Conservation (phyloP, 2,329 filamentous ascomycete genomes). For the Ceratocystis eucalypticola region DNA sequence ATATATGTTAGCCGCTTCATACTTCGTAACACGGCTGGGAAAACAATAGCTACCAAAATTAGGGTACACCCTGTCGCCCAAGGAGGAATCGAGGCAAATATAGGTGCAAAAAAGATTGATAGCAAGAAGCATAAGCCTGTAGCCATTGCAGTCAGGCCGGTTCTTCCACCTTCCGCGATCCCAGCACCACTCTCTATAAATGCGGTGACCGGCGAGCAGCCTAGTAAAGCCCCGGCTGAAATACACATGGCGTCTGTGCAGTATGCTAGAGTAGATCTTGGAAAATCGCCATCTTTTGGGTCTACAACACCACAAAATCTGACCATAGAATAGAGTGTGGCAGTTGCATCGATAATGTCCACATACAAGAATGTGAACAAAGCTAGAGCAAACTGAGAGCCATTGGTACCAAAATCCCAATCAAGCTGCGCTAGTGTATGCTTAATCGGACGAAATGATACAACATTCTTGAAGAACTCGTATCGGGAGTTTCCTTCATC, state of each 20-base stretch:
- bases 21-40: background rate
- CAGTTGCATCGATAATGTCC: slow-evolving; percentile 76
- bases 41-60: slow-evolving; percentile 40
- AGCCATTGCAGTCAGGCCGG: slow-evolving; percentile 67
- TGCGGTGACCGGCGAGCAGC: slow-evolving; percentile 68
- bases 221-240: slow-evolving; percentile 66
- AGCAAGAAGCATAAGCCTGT: slow-evolving; percentile 77
- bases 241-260: slow-evolving; percentile 68
- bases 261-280: slow-evolving; percentile 72
- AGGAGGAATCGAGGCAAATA: slow-evolving; percentile 77
- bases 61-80: slow-evolving; percentile 73
- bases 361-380: slow-evolving; percentile 84
- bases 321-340: slow-evolving; percentile 81
- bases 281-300: slow-evolving; percentile 72
- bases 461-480: slow-evolving; percentile 59
- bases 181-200: slow-evolving; percentile 84
- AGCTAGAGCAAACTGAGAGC: slow-evolving; percentile 43
- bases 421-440: slow-evolving; percentile 50
- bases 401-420: slow-evolving; percentile 45
- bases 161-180: slow-evolving; percentile 76
- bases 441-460: slow-evolving; percentile 57
- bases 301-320: slow-evolving; percentile 70
- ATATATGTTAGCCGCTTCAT: background rate
- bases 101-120: slow-evolving; percentile 77
- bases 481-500: slow-evolving; percentile 50